Evolutionary conservation across 225 moss, liverwort and hornwort genomes (phyloP), one percentile per base, ranked within the genome.

Genomic region (Takakia lepidozioides): DNA sequence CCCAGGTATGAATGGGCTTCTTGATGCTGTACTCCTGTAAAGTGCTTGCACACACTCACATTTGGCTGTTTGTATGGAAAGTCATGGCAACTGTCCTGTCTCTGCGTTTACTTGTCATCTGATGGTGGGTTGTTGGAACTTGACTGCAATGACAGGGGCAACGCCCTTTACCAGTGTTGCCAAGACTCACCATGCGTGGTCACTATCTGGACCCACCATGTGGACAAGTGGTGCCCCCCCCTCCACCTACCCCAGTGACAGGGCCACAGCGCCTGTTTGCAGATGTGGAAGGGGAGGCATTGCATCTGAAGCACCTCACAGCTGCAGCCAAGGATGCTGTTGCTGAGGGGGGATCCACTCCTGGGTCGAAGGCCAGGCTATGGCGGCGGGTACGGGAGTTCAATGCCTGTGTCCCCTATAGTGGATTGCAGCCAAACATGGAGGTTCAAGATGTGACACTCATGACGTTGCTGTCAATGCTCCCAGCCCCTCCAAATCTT

Each of bases 381-480:
- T 92, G 91, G 91, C 78, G 91, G 49, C 78, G 91, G 22, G 91
- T 92, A 17, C 75, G 84, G 28, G 91, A 92, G 25, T 92, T 92
- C 23, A 92, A 92, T 71, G 91, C 91, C 25, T 92, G 91, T 73
- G 91, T 92, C 29, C 57, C 72, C 53, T 92, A 92, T 38, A 63
- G 59, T 43, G 87, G 91, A 51, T 59, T 92, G 55, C 78, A 84
- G 51, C 76, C 78, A 27, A 71, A 66, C 42, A 76, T 87, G 79
- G 91, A 92, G 54, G 84, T 92, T 51, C 71, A 57, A 38, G 91
- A 92, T 61, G 82, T 84, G 29, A 82, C 87, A 17, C 58, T 87
- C 21, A 62, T 87, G 71, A 84, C 91, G 15, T 72, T 92, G 41
- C 43, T 92, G 40, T 92, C 91, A 23, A 92, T 92, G 91, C 73